phyloP scores from a whole-genome alignment of 129 eudicot species.

The Flaveria trinervia region DNA sequence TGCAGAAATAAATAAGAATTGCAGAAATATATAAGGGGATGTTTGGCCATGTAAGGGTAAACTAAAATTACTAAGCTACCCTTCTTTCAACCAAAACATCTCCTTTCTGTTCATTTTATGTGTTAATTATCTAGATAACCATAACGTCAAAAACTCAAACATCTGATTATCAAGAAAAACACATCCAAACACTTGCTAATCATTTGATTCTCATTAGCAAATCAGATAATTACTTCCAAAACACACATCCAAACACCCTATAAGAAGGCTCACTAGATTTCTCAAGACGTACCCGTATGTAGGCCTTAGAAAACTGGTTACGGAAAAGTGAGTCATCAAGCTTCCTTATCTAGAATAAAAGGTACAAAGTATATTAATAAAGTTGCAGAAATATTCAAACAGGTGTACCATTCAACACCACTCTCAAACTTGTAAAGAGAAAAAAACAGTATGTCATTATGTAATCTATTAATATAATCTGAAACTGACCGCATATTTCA shows the following conservation, averaged over 20 bases:
- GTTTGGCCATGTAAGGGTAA: too few species aligned
- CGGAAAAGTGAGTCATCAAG: constrained; percentile 76
- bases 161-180: too few species aligned
- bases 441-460: background rate
- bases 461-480: constrained; percentile 7
- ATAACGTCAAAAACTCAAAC: too few species aligned
- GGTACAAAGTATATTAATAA: background rate
- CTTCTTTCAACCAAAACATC: too few species aligned
- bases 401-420: constrained; percentile 1
- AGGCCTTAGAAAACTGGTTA: constrained; percentile 67
- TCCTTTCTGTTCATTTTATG: too few species aligned
- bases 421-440: background rate
- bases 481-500: constrained; percentile 85
- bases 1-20: too few species aligned
- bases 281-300: constrained; percentile 59
- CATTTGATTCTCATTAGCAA: background rate
- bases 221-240: background rate
- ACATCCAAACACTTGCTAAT: too few species aligned
- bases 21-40: too few species aligned
- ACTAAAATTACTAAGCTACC: too few species aligned
- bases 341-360: constrained; percentile 66
- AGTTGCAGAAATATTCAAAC: background rate
- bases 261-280: background rate
- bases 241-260: background rate
- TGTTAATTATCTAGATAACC: too few species aligned